Evolutionary conservation across 306 rosid genomes (phyloP), one percentile per base, ranked within the genome.

Genomic region (Inga leiocalycina): DNA sequence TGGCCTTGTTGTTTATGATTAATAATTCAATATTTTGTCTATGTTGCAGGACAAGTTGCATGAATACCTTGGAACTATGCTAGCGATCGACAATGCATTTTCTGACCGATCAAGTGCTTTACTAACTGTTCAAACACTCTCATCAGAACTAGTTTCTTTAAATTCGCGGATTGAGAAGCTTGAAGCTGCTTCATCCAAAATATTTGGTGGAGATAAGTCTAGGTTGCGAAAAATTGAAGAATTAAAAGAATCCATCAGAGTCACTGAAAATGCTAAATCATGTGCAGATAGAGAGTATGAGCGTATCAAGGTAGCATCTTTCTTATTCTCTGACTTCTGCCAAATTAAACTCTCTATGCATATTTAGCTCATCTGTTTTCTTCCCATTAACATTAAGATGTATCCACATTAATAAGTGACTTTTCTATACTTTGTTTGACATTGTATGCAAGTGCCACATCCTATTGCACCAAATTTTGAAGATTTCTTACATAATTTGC

Each of bases 131-230:
- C 99, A 97, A 83, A 94, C 98, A 71, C 99, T 97, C 78, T 84
- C 93, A 79, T 88, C 99, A 12, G 99, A 97, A 48, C 59, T 97
- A 68, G 93, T 80, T 72, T 89, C 98, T 30, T 88, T 94, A 85
- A 88, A 90, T 44, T 89, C 90, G 15, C 89, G 91, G 81, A 82
- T 88, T 54, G 99, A 92, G 88, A 97, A 91, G 75, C 99, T 97
- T 68, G 99, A 97, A 83, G 94, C 78, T 78, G 97, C 98, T 76
- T 92, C 99, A 34, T 90, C 94, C 30, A 94, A 93, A 88, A 88
- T 97, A 84, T 97, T 97, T 90, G 99, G 99, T 8, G 99, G 95
- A 27, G 98, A 97, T 86, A 92, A 90, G 76, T 87, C 97, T 45
- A 92, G 97, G 87, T 80, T 87, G 84, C 94, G 92, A 57, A 97